Percentiles rank a stretch among this genome's conserved stretches.
phyloP scores from a whole-genome alignment of 805 yeast genomes.

The Barnettozyma sp. region DNA sequence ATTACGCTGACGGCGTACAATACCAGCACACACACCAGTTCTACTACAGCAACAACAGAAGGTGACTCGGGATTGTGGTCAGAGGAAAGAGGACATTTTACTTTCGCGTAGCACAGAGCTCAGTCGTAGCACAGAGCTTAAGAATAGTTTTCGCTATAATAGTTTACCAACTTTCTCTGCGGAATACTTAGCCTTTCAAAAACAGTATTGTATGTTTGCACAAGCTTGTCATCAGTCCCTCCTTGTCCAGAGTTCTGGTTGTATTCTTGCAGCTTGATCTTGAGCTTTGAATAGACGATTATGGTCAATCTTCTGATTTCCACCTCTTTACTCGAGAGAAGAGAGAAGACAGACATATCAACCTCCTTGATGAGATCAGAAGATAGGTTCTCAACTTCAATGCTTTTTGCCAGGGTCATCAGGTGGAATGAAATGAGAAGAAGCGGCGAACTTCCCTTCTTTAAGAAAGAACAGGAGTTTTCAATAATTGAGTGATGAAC shows the following conservation, averaged over 20 bases:
- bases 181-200: slow-evolving; percentile 34
- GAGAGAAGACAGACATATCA: slow-evolving; percentile 15
- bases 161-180: slow-evolving; percentile 41
- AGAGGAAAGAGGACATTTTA: no score
- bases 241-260: slow-evolving; percentile 13
- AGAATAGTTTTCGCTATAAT: slow-evolving; percentile 29
- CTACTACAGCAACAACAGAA: no score
- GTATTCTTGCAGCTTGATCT: slow-evolving; percentile 16
- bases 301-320: slow-evolving; percentile 25
- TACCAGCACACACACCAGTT: no score
- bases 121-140: no score
- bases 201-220: slow-evolving; percentile 26
- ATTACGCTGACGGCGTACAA: no score
- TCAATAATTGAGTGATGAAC: slow-evolving; percentile 11
- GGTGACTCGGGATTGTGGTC: no score
- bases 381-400: slow-evolving; percentile 14
- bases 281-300: slow-evolving; percentile 23
- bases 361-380: slow-evolving; percentile 18
- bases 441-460: background rate
- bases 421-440: slow-evolving; percentile 17
- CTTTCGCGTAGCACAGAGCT: no score
- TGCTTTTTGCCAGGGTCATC: slow-evolving; percentile 16
- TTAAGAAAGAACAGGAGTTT: slow-evolving; percentile 13
- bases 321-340: slow-evolving; percentile 19
- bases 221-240: no score